These are phyloP conservation scores for Paecilomyces variotii DNA, from an alignment of 2,329 filamentous ascomycete species.

Conservation along the genomic window DNA sequence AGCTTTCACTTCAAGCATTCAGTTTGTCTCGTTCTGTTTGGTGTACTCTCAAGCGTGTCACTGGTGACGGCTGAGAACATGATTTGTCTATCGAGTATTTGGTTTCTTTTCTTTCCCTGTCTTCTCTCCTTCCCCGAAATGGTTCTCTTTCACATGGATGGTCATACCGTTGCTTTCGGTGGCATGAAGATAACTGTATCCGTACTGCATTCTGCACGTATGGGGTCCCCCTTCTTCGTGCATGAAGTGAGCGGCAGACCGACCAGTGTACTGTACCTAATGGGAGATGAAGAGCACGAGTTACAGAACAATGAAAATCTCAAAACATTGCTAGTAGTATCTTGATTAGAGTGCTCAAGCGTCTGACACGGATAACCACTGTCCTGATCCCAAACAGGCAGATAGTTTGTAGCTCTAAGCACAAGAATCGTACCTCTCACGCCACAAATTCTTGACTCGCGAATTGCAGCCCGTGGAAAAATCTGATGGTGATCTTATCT, in stretches of 20 bases:
- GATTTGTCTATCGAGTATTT: background rate
- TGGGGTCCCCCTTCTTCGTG: conserved; percentile 6
- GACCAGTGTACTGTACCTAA: background rate
- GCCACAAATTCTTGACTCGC: background rate
- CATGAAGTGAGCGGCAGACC: background rate
- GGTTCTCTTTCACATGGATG: background rate
- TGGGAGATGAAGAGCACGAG: background rate
- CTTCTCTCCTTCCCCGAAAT: too few relatives aligned
- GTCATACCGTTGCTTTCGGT: background rate
- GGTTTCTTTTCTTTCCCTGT: background rate
- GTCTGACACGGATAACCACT: too few relatives aligned
- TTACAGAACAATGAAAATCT: background rate
- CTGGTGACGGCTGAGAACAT: background rate
- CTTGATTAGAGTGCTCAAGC: too few relatives aligned
- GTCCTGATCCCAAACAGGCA: too few relatives aligned
- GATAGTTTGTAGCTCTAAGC: background rate
- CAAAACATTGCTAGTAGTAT: too few relatives aligned
- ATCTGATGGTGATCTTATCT: background rate
- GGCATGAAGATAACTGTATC: background rate
- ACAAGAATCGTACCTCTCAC: background rate
- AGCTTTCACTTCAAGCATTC: background rate
- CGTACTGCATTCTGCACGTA: conserved; percentile 6
- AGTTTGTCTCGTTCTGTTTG: background rate
- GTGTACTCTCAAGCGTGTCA: background rate
- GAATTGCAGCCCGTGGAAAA: background rate